Conservation (phyloP, 2,329 filamentous ascomycete genomes). For the Fusarium tanahbumbuense region DNA sequence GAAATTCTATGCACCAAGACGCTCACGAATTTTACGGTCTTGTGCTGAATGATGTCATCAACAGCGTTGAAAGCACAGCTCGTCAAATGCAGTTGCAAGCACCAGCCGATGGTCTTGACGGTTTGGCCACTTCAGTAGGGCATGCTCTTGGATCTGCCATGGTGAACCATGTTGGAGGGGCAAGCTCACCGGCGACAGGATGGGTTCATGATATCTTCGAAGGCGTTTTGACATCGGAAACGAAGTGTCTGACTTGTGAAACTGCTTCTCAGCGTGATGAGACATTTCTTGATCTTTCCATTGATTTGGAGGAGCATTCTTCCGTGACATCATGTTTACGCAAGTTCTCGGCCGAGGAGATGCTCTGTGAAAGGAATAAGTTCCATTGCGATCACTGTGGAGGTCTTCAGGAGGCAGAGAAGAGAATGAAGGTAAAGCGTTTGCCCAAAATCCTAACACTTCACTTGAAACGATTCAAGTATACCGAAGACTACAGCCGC, state of each 20-base stretch:
- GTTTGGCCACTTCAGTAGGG: conserved; percentile 64
- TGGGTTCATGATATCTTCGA: conserved; percentile 99
- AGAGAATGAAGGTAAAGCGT: conserved; percentile 98
- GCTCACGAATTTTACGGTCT: conserved; percentile 97
- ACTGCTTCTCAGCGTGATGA: conserved; percentile 95
- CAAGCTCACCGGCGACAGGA: conserved; percentile 73
- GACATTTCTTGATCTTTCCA: conserved; percentile 94
- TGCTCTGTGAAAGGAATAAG: conserved; percentile 98
- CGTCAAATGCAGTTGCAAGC: conserved; percentile 65
- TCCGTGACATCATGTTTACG: conserved; percentile 95
- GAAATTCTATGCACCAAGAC: conserved; percentile 97
- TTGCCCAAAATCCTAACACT: conserved; percentile 91
- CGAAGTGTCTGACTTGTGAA: conserved; percentile 95
- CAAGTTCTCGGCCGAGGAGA: conserved; percentile 98
- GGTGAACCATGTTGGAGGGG: conserved; percentile 54
- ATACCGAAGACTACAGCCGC: conserved; percentile 93
- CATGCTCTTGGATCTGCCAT: conserved; percentile 50
- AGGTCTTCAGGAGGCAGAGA: conserved; percentile 96
- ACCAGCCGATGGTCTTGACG: conserved; percentile 47
- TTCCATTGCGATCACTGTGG: conserved; percentile 99
- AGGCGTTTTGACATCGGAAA: conserved; percentile 93
- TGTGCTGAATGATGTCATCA: conserved; percentile 93
- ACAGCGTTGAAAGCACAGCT: conserved; percentile 91
- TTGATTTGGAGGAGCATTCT: conserved; percentile 93
- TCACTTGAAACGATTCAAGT: conserved; percentile 97